Evolutionary conservation across 2,329 filamentous ascomycete species (phyloP).

Genomic region (Exophiala oligosperma): DNA sequence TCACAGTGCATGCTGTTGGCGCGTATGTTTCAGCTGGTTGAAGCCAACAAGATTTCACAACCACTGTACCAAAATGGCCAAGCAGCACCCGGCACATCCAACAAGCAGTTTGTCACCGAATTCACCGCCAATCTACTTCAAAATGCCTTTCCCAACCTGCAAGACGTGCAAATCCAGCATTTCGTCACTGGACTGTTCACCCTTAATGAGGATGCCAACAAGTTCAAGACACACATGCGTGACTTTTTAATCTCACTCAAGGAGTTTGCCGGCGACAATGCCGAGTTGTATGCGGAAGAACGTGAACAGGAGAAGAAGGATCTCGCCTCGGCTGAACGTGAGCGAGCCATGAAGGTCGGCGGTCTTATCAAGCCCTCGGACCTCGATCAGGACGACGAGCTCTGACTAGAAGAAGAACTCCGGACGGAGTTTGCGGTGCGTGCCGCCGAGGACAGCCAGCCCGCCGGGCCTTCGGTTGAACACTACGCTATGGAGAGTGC

Average conservation of each 20-base stretch:
- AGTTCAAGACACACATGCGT: constrained; percentile 92
- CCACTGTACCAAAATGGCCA: constrained; percentile 87
- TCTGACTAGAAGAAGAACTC: constrained; percentile 75
- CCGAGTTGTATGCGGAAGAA: constrained; percentile 90
- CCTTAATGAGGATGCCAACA: constrained; percentile 83
- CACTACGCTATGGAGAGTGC: constrained; percentile 27
- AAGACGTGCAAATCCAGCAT: constrained; percentile 80
- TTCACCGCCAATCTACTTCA: constrained; percentile 84
- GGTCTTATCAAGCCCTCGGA: constrained; percentile 97
- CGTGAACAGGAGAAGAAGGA: constrained; percentile 88
- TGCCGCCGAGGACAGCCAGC: constrained; percentile 3
- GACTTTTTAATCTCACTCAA: constrained; percentile 97
- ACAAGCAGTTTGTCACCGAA: constrained; percentile 85
- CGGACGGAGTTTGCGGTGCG: constrained; percentile 40
- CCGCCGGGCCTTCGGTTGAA: constrained; percentile 24
- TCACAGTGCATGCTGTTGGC: constrained; percentile 91
- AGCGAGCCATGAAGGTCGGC: constrained; percentile 91
- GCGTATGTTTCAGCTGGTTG: constrained; percentile 95
- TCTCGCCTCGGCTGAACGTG: constrained; percentile 82
- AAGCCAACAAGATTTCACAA: constrained; percentile 83
- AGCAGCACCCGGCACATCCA: constrained; percentile 77
- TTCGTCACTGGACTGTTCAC: constrained; percentile 91
- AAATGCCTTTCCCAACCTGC: constrained; percentile 90
- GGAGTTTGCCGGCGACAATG: constrained; percentile 94
- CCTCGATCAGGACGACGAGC: constrained; percentile 78